Evolutionary conservation across 805 yeast genomes (phyloP).

Genomic region (Schizosaccharomyces japonicus): DNA sequence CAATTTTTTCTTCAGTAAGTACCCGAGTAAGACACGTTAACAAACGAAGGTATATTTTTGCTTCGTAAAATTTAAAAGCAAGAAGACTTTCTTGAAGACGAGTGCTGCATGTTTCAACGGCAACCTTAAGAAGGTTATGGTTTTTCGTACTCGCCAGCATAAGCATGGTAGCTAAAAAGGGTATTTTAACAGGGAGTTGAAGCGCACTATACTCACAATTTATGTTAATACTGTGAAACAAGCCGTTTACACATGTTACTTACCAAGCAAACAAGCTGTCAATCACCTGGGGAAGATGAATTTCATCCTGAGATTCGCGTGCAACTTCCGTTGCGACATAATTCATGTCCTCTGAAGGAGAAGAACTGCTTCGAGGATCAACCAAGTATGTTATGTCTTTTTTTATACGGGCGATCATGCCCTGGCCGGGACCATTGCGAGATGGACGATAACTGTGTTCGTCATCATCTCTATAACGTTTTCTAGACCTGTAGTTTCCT

Average conservation of each 20-base stretch:
- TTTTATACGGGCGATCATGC: neutral
- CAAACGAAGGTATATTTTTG: constrained; percentile 29
- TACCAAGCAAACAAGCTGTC: neutral
- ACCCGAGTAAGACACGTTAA: constrained; percentile 12
- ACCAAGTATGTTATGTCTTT: neutral
- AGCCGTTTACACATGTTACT: neutral
- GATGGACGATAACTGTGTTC: neutral
- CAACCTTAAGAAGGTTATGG: constrained; percentile 35
- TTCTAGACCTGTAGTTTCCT: neutral
- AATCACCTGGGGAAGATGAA: neutral
- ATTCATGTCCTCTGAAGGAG: constrained; percentile 2
- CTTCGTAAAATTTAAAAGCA: constrained; percentile 40
- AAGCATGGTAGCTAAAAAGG: constrained; percentile 43
- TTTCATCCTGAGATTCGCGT: neutral
- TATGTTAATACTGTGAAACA: too few species aligned
- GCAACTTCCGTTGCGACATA: constrained; percentile 1
- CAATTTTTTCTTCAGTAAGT: neutral
- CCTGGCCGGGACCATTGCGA: neutral
- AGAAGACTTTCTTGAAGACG: constrained; percentile 30
- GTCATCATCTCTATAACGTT: neutral
- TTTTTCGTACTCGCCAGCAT: constrained; percentile 47
- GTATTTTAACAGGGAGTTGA: constrained; percentile 82
- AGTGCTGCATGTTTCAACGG: constrained; percentile 10
- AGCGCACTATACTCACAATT: constrained; percentile 11
- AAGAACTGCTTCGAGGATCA: constrained; percentile 1